Conservation (phyloP, 2,329 filamentous ascomycete genomes). For the Exophiala phaeomuriformis region DNA sequence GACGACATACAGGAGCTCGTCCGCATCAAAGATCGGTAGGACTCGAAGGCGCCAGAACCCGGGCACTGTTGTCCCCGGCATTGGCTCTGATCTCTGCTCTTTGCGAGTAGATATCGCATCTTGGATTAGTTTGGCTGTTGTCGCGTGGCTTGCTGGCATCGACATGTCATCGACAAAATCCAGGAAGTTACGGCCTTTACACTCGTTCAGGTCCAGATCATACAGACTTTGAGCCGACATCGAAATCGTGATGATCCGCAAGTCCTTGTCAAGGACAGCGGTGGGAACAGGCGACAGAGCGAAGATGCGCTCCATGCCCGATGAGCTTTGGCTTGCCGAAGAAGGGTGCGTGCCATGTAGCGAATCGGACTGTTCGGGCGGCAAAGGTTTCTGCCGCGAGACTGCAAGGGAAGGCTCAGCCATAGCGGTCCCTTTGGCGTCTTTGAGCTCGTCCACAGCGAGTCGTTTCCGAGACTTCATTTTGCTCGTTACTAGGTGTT, state of each 20-base stretch:
- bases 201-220: conserved; percentile 30
- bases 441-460: conserved; percentile 13
- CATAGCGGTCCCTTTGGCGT: conserved; percentile 1
- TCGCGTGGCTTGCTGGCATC: conserved; percentile 33
- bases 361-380: conserved; percentile 15
- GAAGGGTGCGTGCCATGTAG: conserved; percentile 12
- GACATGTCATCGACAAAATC: conserved; percentile 34
- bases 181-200: conserved; percentile 36
- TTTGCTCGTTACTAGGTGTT: conserved; percentile 5
- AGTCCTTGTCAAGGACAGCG: conserved; percentile 34
- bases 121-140: conserved; percentile 34
- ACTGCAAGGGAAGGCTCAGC: conserved; percentile 13
- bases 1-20: conserved; percentile 36
- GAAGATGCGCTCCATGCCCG: conserved; percentile 27
- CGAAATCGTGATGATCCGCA: conserved; percentile 39
- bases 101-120: conserved; percentile 34
- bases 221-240: conserved; percentile 37
- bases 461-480: conserved; percentile 20
- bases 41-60: conserved; percentile 35
- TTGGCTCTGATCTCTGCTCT: conserved; percentile 33
- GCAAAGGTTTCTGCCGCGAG: conserved; percentile 7
- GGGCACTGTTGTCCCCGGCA: conserved; percentile 25
- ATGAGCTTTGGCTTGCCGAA: conserved; percentile 2
- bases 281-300: conserved; percentile 33
- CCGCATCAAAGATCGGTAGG: conserved; percentile 39